Conservation (phyloP, 495 filamentous ascomycete genomes). For the Aspergillus biplanus region DNA sequence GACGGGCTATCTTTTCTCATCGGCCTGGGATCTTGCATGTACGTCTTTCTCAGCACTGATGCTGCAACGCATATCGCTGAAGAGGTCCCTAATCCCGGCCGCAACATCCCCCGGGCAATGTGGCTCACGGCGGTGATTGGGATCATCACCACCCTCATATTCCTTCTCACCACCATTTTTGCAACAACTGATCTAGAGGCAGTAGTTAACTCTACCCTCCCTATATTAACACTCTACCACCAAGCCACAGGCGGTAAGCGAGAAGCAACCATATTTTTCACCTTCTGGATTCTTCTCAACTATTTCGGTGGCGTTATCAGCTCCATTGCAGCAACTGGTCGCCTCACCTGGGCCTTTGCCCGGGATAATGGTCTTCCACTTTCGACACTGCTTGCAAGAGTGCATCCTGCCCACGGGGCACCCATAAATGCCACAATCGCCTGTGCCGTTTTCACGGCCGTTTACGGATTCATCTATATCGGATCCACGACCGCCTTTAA, state of each 20-base stretch:
- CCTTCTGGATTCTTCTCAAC: conserved; percentile 27
- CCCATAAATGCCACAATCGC: conserved; percentile 36
- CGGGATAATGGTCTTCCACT: conserved; percentile 26
- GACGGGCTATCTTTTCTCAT: conserved; percentile 2
- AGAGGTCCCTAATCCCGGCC: conserved; percentile 36
- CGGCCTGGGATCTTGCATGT: not conserved
- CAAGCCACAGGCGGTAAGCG: conserved; percentile 17
- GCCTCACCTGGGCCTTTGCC: conserved; percentile 46
- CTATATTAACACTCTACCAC: conserved; percentile 32
- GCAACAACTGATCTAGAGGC: conserved; percentile 35
- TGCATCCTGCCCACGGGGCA: conserved; percentile 20
- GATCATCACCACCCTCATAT: conserved; percentile 35
- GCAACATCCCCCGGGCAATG: conserved; percentile 38
- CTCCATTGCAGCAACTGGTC: conserved; percentile 25
- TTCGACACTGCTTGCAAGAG: conserved; percentile 27
- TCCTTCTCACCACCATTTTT: conserved; percentile 41
- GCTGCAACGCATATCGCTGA: conserved; percentile 30
- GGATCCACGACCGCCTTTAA: conserved; percentile 47
- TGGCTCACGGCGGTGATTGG: conserved; percentile 42
- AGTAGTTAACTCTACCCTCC: conserved; percentile 26
- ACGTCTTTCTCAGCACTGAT: not conserved
- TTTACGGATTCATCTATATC: conserved; percentile 46
- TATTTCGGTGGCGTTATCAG: conserved; percentile 10
- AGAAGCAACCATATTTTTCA: conserved; percentile 17
- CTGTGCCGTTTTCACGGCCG: conserved; percentile 29